Percentiles rank a stretch among this genome's conserved stretches.
Evolutionary conservation across 257 asterid species (phyloP).

Genomic region (Capsicum chinense): DNA sequence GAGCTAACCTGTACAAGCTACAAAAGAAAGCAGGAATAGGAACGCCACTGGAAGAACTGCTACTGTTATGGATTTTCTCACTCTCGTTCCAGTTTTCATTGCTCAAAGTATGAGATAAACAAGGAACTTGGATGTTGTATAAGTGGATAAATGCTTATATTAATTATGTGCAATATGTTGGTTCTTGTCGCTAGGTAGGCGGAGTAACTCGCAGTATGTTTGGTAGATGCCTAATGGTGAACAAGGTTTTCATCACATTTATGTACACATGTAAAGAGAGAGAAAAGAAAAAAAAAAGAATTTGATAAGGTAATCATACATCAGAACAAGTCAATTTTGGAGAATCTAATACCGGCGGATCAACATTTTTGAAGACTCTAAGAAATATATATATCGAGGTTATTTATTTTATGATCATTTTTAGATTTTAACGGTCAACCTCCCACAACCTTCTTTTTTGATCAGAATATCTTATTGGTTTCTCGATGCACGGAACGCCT

Average conservation of each 20-base stretch:
- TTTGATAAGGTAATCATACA: too few species aligned
- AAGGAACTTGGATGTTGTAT: background rate
- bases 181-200: background rate
- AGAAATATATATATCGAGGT: background rate
- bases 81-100: constrained; percentile 11
- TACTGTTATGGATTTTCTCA: background rate
- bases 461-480: background rate
- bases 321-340: background rate
- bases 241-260: background rate
- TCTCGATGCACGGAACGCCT: background rate
- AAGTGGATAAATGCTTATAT: background rate
- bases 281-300: too few species aligned
- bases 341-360: background rate
- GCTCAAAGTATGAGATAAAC: background rate
- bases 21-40: constrained; percentile 28
- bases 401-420: background rate
- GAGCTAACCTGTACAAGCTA: constrained; percentile 31
- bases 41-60: constrained; percentile 14
- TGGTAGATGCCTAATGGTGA: background rate
- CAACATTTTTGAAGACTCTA: background rate
- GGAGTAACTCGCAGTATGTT: background rate
- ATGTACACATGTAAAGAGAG: constrained; percentile 19
- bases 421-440: background rate
- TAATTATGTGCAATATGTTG: background rate
- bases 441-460: background rate